Evolutionary conservation across 2,329 filamentous ascomycete genomes (phyloP).

Genomic region (Stachybotrys chartarum): DNA sequence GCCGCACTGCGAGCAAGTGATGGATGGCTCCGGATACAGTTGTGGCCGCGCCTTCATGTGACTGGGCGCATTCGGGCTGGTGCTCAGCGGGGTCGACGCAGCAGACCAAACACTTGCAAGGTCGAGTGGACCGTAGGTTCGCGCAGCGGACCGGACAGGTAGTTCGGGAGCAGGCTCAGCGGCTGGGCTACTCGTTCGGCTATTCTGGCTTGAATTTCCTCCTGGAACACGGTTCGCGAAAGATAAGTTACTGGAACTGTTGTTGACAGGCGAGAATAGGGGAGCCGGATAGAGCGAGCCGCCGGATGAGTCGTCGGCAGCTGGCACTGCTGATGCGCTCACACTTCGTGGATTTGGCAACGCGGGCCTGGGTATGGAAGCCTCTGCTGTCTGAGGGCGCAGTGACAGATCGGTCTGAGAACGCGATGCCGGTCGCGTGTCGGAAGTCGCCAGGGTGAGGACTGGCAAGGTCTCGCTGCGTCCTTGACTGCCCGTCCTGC

Average conservation of each 20-base stretch:
- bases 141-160: conserved; percentile 10
- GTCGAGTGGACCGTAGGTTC: conserved; percentile 29
- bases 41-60: conserved; percentile 31
- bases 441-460: conserved; percentile 27
- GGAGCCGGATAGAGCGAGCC: background rate
- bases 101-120: conserved; percentile 28
- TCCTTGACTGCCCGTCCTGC: conserved; percentile 46
- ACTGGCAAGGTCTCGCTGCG: conserved; percentile 46
- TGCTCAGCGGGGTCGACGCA: conserved; percentile 19
- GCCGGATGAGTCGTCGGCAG: background rate
- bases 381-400: conserved; percentile 32
- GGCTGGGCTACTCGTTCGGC: background rate
- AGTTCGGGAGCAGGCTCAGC: conserved; percentile 12
- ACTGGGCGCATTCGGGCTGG: conserved; percentile 23
- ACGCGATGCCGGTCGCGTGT: conserved; percentile 45
- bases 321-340: conserved; percentile 24
- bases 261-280: background rate
- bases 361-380: conserved; percentile 27
- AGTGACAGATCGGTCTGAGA: conserved; percentile 59
- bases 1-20: conserved; percentile 66
- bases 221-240: conserved; percentile 29
- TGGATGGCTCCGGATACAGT: conserved; percentile 61
- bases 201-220: conserved; percentile 7
- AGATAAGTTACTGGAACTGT: conserved; percentile 13
- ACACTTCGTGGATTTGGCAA: conserved; percentile 35